Evolutionary conservation across 768 basidiomycete genomes (phyloP), one percentile per base, ranked within the genome.

Genomic region (Candolleomyces efflorescens): DNA sequence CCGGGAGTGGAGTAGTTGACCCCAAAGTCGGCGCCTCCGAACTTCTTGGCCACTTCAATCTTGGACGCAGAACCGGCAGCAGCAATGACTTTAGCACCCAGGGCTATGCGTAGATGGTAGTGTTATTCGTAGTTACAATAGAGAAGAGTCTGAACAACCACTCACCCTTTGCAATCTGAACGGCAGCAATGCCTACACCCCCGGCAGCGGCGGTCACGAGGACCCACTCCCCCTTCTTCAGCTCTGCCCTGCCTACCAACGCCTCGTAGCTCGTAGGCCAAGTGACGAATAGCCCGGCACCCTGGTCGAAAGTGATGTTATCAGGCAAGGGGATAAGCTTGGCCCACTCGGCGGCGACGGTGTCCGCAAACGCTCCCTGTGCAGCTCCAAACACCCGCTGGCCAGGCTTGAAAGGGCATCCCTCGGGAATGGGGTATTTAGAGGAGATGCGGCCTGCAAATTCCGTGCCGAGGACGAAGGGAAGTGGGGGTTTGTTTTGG

Each of bases 151-250:
- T 23, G 22, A 39, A 41, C 27, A 38, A 10, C 1, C 27, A 43
- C 68, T 38, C 36, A 91, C 92, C 86, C 82, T 97, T 97, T 20
- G 93, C 95, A 54, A 98, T 80, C 68, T 98, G 96, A 17, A 94
- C 85, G 6, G 96, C 95, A 5, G 87, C 86, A 52, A 96, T 85
- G 0, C 95, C 95, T 4, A 98, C 94, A 12, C 94, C 96, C 3
- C 96, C 96, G 1, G 95, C 96, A n/a, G 92, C 91, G 6, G 94
- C 96, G 51, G 93, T 92, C 3, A 98, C 87, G 2, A 99, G 83
- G 3, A 97, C 83, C 83, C 89, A 94, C 73, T 98, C 96, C 20
- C 90, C 94, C 54, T 83, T 72, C 67, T 94, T 85, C 43, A 94
- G 72, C 47, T 90, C 75, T 12, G 92, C 96, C 52, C 94, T 78